Evolutionary conservation across 2,329 filamentous ascomycete genomes (phyloP), one percentile per base, ranked within the genome.

Genomic region (Albifimbria verrucaria): DNA sequence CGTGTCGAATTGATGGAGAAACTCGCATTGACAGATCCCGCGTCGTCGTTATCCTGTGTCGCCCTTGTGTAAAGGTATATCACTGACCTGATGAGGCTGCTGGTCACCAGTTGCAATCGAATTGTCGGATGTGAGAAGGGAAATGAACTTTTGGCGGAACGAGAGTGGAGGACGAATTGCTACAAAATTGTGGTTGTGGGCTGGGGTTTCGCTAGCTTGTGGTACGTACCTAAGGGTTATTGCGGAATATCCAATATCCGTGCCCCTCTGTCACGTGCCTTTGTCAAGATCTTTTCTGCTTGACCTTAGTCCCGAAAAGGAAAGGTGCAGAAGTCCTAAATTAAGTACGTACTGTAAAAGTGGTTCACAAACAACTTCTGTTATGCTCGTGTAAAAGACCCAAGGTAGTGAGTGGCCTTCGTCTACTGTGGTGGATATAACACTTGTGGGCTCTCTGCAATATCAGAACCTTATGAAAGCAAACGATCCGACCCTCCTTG

Each of bases 61-160:
- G 12, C 6, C 32, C 32, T 15, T 39, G 32, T 12, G 32, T 15
- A 32, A 32, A 32, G 32, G 32, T 12, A 12, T 39, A n/a, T 50
- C 64, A 75, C 75, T 76, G 60, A 77, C 75, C 75, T 77, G 75
- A 75, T 77, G 74, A 72, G 68, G 69, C 59, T 64, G 65, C 65
- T 65, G 71, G 62, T 77, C 74, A 77, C 73, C 74, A 75, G 73
- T 65, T 39, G 72, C 72, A 77, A 76, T 77, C 74, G 71, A 67
- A 65, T 73, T 71, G 71, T 62, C 68, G 67, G 64, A 65, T 70
- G 65, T 71, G 65, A 62, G 65, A 69, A n/a, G n/a, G 59, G 59
- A 67, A 36, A 59, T 64, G 68, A 71, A 70, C 66, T 70, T 72
- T 70, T 68, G 58, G 43, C 59, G 56, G 60, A 59, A 56, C 57